phyloP scores from a whole-genome alignment of 495 filamentous ascomycete species.

The Talaromyces stipitatus region DNA sequence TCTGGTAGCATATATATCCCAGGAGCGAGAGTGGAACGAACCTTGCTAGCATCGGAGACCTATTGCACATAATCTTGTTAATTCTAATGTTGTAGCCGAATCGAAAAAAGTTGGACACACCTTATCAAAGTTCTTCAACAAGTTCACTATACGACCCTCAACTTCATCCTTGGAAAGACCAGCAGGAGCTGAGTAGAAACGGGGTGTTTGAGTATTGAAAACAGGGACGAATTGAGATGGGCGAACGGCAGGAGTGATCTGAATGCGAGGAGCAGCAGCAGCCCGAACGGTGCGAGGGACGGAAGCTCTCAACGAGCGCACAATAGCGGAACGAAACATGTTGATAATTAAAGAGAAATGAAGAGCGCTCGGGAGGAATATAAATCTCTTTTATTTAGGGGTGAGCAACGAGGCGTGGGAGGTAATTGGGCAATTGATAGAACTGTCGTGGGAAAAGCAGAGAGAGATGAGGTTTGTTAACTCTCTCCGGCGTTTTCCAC shows the following conservation, averaged over 20 bases:
- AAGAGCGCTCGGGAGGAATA: background rate
- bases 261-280: constrained; percentile 46
- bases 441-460: constrained; percentile 12
- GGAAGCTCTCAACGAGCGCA: constrained; percentile 55
- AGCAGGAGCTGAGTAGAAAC: constrained; percentile 79
- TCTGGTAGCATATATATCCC: background rate
- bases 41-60: constrained; percentile 71
- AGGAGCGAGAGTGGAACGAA: constrained; percentile 31
- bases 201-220: constrained; percentile 50
- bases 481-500: constrained; percentile 5
- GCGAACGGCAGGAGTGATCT: constrained; percentile 46
- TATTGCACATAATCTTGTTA: constrained; percentile 21
- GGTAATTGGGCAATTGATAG: constrained; percentile 13
- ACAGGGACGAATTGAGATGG: constrained; percentile 39
- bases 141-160: constrained; percentile 83
- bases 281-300: constrained; percentile 49
- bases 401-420: constrained; percentile 17
- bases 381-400: background rate
- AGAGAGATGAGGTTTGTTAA: constrained; percentile 10
- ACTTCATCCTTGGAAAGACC: constrained; percentile 75
- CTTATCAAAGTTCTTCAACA: constrained; percentile 96
- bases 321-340: constrained; percentile 82
- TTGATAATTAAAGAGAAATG: constrained; percentile 21
- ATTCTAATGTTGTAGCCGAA: constrained; percentile 7
- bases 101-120: constrained; percentile 43